Base-by-base conservation (phyloP, 371 early-diverging fungal genomes). In the Coemansia sp. region DNA sequence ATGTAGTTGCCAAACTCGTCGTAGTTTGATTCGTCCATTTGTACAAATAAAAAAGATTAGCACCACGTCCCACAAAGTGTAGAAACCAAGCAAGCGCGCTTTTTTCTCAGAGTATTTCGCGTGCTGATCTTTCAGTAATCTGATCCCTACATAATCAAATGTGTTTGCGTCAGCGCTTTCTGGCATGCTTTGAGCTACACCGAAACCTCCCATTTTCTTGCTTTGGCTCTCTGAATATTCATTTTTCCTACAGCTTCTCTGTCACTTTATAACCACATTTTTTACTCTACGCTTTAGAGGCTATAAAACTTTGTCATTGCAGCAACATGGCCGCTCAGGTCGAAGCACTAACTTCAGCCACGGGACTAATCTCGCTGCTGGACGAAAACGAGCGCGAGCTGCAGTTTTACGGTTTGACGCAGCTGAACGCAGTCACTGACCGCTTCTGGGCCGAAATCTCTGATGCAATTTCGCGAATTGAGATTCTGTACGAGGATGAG, bases 1-100 rank as follows among this genome's bases (percentile, higher is more conserved):
- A 98, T 90, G 84, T 97, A 97, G 86, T 98, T 98, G 74, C 99
- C 97, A 83, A 96, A 97, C 82, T 97, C 97, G 84, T 97, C 97
- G 77, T 95, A 97, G 51, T 89, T 82, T 56, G 86, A 84, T 72
- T 89, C 92, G 73, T 92, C 91, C 94, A 93, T 93, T 62, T 16
- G 30, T 44, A 28, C 16, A 11, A 16, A 42, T 16, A 40, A 67
- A 51, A 62, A 51, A 21, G 20, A 60, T 25, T 44, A 44, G 44
- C 44, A 37, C 37, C 37, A 37, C 37, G 37, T 37, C 37, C 37
- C 37, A 9, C 37, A 37, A 37, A 37, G 37, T 37, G 37, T 37
- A 37, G 37, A 37, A 37, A 37, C 37, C 37, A 37, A 11, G 37
- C 9, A 11, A 37, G 37, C 37, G 37, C 37, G 37, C 37, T 37